These are phyloP conservation scores for Symmetrospora coprosmae DNA, from an alignment of 768 basidiomycete species.

Conservation along the genomic window DNA sequence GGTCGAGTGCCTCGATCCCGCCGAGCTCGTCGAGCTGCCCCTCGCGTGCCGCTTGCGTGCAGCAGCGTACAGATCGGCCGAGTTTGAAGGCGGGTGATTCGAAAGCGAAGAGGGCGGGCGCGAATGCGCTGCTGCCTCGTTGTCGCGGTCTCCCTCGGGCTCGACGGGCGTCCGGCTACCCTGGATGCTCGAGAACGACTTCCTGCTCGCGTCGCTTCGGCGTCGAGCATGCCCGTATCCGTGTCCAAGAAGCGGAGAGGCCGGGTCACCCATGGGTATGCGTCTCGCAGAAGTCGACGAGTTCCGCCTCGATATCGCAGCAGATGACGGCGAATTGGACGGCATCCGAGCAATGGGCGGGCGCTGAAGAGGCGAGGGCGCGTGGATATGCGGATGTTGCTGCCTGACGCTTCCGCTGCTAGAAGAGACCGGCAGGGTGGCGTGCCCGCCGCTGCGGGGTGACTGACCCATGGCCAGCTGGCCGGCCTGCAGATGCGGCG, in stretches of 20 bases:
- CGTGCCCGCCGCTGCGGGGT: background rate
- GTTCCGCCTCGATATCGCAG: conserved; percentile 17
- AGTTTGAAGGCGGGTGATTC: background rate
- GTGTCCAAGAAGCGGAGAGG: conserved; percentile 16
- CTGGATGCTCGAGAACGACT: conserved; percentile 59
- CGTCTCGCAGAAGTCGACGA: conserved; percentile 28
- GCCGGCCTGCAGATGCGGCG: conserved; percentile 16
- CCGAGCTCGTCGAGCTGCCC: conserved; percentile 23
- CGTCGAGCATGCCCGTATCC: conserved; percentile 41
- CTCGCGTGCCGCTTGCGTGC: conserved; percentile 19
- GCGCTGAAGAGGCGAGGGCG: conserved; percentile 30
- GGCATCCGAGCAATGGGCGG: conserved; percentile 27
- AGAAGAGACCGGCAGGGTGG: conserved; percentile 40
- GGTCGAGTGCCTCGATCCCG: background rate
- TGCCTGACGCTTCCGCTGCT: conserved; percentile 7
- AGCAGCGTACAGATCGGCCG: background rate
- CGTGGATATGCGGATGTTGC: conserved; percentile 27
- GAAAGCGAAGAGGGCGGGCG: conserved; percentile 25
- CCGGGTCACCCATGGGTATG: background rate
- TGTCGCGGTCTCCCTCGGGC: conserved; percentile 14
- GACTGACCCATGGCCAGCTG: background rate
- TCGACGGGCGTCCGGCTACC: conserved; percentile 18
- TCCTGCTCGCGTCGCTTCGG: conserved; percentile 47
- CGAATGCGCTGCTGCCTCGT: conserved; percentile 4
- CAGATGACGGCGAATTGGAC: conserved; percentile 23